A percentile compares a stretch with the other conserved stretches of the same genome.
Evolutionary conservation across 352 stramenopile species (phyloP).

Genomic region (Phytophthora sojae): DNA sequence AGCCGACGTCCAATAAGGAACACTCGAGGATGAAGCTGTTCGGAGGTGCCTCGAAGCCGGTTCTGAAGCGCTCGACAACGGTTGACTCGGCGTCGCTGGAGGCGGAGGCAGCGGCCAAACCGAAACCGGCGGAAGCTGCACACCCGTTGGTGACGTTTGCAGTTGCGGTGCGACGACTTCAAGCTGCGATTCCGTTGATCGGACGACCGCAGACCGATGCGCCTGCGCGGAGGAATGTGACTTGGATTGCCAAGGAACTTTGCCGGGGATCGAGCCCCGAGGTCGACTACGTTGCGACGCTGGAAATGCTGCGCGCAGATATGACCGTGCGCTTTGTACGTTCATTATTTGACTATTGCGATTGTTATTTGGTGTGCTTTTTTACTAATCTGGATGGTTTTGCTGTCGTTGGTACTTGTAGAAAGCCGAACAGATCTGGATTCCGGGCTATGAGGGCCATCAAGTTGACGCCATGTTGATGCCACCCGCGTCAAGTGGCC

Average conservation of each 20-base stretch:
- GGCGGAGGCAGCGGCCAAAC: constrained; percentile 25
- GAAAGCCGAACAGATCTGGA: constrained; percentile 87
- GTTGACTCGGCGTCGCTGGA: constrained; percentile 43
- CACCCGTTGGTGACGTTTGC: constrained; percentile 41
- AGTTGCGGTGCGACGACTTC: constrained; percentile 39
- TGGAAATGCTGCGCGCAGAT: constrained; percentile 86
- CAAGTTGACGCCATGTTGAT: constrained; percentile 87
- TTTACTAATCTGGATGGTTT: not conserved
- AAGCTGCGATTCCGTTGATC: constrained; percentile 45
- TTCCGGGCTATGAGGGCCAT: constrained; percentile 62
- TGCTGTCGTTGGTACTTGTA: constrained; percentile 19
- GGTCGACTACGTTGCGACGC: constrained; percentile 70
- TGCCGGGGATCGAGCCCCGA: constrained; percentile 48
- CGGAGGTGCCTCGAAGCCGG: constrained; percentile 22
- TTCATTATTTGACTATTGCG: constrained; percentile 1
- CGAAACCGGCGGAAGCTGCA: constrained; percentile 11
- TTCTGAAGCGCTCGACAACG: constrained; percentile 32
- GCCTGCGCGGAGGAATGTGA: constrained; percentile 41
- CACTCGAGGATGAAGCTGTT: constrained; percentile 29
- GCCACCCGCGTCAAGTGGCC: constrained; percentile 47
- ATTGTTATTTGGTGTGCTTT: not conserved
- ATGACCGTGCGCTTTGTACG: constrained; percentile 80
- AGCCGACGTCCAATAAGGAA: constrained; percentile 6
- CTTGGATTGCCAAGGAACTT: constrained; percentile 68
- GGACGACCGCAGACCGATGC: constrained; percentile 49